Evolutionary conservation across 1,284 basidiomycete genomes (phyloP), one percentile per base, ranked within the genome.

Genomic region (Singerocomus inundabilis): DNA sequence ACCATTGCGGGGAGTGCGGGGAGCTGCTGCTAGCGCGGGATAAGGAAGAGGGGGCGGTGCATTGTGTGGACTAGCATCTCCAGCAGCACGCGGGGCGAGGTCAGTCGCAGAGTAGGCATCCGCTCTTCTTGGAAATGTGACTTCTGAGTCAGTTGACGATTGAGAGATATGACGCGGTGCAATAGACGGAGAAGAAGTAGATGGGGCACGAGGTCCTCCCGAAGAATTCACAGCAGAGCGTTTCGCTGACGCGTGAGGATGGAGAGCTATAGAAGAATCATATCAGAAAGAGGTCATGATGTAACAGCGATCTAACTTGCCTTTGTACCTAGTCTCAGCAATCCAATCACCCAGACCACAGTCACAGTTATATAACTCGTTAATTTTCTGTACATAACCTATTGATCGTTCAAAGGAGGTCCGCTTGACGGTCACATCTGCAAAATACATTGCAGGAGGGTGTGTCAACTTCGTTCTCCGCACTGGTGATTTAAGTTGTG

Each of bases 331-430:
- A 51, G 77, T 78, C 42, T 78, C 77, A 31, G 71, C 58, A 39
- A 91, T 73, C 93, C 93, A 95, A 24, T 88, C 84, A 13, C 73
- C 72, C 52, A 96, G 67, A 16, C 93, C 92, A 60, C 85, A 88
- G 62, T 94, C 90, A 57, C 83, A 83, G 52, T 76, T 72, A 41
- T 82, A 79, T 18, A 96, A 70, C 60, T 93, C 91, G 61, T 92
- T 91, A 57, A 95, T 89, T 69, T 92, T 93, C 54, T 74, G 71
- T 8, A 89, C 88, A 63, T 96, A 97, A 39, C 82, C 81, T 28
- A 75, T 67, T 42, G 88, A 89, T 34, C 93, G 77, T 62, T 96
- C 93, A 4, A 83, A 64, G 0, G 88, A 61, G 28, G 76, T 84
- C 60, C 78, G 81, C 67, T 80, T 76, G 11, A 61, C 57, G 48